Percentiles rank a stretch among this genome's conserved stretches.
Evolutionary conservation across 305 asterid species (phyloP).

Genomic region (Vinca major): DNA sequence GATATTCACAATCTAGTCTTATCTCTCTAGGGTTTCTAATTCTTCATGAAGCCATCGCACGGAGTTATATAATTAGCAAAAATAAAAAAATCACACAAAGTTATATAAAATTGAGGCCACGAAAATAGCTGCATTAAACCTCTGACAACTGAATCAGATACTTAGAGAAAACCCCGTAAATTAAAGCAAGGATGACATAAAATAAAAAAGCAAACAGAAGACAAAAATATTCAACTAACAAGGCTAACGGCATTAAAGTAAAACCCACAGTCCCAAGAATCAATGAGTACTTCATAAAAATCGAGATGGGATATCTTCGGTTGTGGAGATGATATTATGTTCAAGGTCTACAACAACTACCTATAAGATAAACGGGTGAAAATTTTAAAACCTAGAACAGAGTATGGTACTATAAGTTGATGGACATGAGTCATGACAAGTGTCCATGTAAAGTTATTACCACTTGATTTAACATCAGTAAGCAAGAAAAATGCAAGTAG

Average conservation of each 20-base stretch:
- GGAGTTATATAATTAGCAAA: too few species aligned
- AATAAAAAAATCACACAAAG: neutral
- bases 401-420: neutral
- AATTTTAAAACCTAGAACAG: constrained; percentile 15
- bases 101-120: neutral
- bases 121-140: neutral
- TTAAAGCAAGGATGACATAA: neutral
- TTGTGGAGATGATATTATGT: constrained; percentile 75
- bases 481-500: neutral
- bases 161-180: neutral
- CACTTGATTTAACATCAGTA: neutral
- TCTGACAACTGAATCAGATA: neutral
- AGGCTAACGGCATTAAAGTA: constrained; percentile 9
- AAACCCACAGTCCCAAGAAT: constrained; percentile 13
- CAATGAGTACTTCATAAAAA: constrained; percentile 12
- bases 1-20: neutral
- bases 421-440: neutral
- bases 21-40: neutral
- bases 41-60: neutral
- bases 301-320: constrained; percentile 85
- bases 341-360: constrained; percentile 96
- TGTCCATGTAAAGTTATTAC: neutral
- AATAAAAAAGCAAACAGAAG: neutral
- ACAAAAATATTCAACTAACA: constrained; percentile 15
- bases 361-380: constrained; percentile 38